Percentiles rank a stretch among this genome's conserved stretches.
Conservation (phyloP, 1,284 basidiomycete genomes). For the Ceratobasidium papillatum region DNA sequence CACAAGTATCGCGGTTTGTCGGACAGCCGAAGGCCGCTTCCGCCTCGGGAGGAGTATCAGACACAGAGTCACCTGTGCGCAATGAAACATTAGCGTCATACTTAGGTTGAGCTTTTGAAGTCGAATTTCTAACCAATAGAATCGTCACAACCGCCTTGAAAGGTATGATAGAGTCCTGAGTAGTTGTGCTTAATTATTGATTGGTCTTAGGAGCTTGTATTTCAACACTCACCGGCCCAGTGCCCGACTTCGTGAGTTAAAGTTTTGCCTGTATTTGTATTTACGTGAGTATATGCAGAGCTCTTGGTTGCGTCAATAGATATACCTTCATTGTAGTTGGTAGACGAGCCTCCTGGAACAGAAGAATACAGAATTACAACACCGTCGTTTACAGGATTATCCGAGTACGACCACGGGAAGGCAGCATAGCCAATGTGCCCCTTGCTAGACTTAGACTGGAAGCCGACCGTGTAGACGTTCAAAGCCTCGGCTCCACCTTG, state of each 20-base stretch:
- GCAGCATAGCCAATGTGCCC: constrained; percentile 45
- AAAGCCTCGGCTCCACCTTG: constrained; percentile 57
- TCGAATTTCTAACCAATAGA: neutral
- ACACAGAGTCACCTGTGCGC: constrained; percentile 58
- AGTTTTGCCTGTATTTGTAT: constrained; percentile 52
- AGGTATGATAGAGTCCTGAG: constrained; percentile 66
- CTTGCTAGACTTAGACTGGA: constrained; percentile 34
- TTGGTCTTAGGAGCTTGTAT: too few species aligned
- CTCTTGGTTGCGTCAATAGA: neutral
- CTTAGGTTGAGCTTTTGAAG: too few species aligned
- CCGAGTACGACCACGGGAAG: constrained; percentile 11
- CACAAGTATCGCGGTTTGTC: constrained; percentile 45
- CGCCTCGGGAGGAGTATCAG: constrained; percentile 55
- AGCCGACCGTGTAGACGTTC: constrained; percentile 57
- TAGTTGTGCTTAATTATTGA: constrained; percentile 32
- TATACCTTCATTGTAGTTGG: constrained; percentile 27
- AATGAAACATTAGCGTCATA: neutral
- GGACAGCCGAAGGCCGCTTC: constrained; percentile 45
- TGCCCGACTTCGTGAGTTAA: constrained; percentile 66
- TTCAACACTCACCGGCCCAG: constrained; percentile 51
- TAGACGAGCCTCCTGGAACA: constrained; percentile 6
- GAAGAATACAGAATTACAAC: constrained; percentile 48
- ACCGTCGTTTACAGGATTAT: constrained; percentile 46
- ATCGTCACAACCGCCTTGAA: constrained; percentile 63
- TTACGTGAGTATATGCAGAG: neutral